Percentiles rank a stretch among this genome's conserved stretches.
Conservation (phyloP, 225 moss, liverwort and hornwort species). For the Sphagnum tenellum region DNA sequence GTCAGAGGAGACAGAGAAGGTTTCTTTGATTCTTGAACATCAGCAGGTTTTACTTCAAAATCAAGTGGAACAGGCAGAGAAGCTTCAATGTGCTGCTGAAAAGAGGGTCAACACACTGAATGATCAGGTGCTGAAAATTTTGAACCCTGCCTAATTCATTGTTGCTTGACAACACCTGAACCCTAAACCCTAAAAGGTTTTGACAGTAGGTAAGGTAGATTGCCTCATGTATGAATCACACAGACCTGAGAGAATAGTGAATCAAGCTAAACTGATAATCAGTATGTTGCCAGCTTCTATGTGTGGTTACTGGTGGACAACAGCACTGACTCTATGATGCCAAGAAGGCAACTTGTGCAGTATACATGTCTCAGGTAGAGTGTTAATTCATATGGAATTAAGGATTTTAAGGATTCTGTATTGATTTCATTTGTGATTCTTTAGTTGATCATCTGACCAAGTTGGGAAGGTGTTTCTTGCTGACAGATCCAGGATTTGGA, state of each 20-base stretch:
- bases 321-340: too few relatives aligned
- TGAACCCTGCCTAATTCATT: not conserved
- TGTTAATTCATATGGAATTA: too few relatives aligned
- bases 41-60: constrained; percentile 27
- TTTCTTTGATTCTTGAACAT: constrained; percentile 32
- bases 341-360: too few relatives aligned
- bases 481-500: constrained; percentile 66
- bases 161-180: not conserved
- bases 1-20: constrained; percentile 24
- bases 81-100: constrained; percentile 34
- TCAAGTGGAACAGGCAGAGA: constrained; percentile 50
- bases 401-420: too few relatives aligned
- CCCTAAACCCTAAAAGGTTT: not conserved
- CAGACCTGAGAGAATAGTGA: too few relatives aligned
- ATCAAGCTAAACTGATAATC: not conserved
- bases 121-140: constrained; percentile 25
- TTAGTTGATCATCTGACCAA: too few relatives aligned
- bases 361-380: too few relatives aligned
- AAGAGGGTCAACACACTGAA: constrained; percentile 45
- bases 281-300: not conserved
- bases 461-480: too few relatives aligned
- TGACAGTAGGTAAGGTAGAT: not conserved
- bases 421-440: too few relatives aligned
- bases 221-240: too few relatives aligned
- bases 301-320: not conserved